Base-by-base conservation (phyloP, 495 filamentous ascomycete genomes). In the Neurospora hispaniola region DNA sequence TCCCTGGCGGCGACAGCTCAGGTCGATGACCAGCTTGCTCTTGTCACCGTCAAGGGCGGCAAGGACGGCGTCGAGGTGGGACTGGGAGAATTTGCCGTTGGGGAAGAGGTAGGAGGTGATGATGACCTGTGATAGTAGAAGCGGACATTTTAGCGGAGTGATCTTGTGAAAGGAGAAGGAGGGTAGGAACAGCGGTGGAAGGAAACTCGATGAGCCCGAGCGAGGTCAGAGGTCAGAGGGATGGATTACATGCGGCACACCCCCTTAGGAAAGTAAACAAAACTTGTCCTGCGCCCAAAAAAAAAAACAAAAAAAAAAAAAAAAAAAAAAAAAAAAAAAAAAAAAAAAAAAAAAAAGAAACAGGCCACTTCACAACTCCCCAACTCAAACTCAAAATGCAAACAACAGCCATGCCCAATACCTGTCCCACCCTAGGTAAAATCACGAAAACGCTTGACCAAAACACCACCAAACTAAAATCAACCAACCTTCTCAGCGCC, bases 1-100 rank as follows among this genome's bases (percentile, higher is more conserved):
- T 20, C 86, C 92, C 72, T 89, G 88, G 62, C 88, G 83, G 59
- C 96, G 88, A 78, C 96, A 99, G 78, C 93, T 96, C 23, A 99
- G 86, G 81, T 99, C 96, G 79, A 99, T 93, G 72, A 99, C 96
- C 69, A 99, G 87, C 81, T 93, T 94, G 70, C 86, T 85, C 76
- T 86, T 91, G 79, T 95, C 90, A 42, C 90, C 89, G 1, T 85
- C 90, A 3, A 98, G 87, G 16, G 88, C 87, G 31, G 82, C 82
- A 0, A 97, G 85, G 10, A 98, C 89, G 11, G 88, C 86, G 75
- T 93, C 82, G 14, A 98, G 87, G 10, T 92, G 85, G 43, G 87
- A 83, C 73, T 90, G 88, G 54, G 90, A 94, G 82, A 97, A 98
- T 73, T 85, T 89, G 23, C 89, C 93, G 18, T 85, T 85, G 9